phyloP scores from a whole-genome alignment of 140 eudicot species.

The Anethum foeniculum region DNA sequence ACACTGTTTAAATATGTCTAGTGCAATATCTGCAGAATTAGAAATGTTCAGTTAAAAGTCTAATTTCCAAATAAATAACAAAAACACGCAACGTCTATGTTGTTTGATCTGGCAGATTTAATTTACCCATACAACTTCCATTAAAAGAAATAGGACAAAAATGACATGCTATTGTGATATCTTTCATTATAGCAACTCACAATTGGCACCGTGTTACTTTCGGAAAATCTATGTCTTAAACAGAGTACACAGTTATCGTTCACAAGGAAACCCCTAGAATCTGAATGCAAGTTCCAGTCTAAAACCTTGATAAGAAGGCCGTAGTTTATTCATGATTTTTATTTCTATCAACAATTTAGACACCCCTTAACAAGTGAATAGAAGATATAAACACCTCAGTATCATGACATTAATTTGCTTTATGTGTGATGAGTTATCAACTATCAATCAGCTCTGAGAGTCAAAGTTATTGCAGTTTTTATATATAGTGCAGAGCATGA shows the following conservation, averaged over 20 bases:
- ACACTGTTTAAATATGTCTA: slow-evolving; percentile 9
- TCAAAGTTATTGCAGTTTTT: too few species aligned
- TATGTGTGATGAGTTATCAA: too few species aligned
- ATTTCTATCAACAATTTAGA: too few species aligned
- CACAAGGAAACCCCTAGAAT: neutral
- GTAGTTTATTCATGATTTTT: too few species aligned
- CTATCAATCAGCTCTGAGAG: too few species aligned
- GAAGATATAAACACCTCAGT: too few species aligned
- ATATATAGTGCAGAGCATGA: too few species aligned
- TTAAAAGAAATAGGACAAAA: neutral
- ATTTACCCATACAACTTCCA: neutral
- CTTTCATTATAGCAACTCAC: neutral
- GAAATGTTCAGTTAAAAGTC: neutral
- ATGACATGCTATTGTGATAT: neutral
- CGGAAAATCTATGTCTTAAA: neutral
- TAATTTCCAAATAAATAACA: too few species aligned
- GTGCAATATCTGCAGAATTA: slow-evolving; percentile 19
- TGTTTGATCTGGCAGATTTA: neutral
- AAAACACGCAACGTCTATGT: neutral
- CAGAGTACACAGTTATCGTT: neutral
- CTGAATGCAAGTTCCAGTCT: neutral
- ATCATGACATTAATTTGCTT: too few species aligned
- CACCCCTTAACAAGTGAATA: too few species aligned
- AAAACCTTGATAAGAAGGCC: neutral
- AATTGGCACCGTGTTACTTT: neutral